phyloP scores from a whole-genome alignment of 2,329 filamentous ascomycete species.

The Chaetomium sp. region DNA sequence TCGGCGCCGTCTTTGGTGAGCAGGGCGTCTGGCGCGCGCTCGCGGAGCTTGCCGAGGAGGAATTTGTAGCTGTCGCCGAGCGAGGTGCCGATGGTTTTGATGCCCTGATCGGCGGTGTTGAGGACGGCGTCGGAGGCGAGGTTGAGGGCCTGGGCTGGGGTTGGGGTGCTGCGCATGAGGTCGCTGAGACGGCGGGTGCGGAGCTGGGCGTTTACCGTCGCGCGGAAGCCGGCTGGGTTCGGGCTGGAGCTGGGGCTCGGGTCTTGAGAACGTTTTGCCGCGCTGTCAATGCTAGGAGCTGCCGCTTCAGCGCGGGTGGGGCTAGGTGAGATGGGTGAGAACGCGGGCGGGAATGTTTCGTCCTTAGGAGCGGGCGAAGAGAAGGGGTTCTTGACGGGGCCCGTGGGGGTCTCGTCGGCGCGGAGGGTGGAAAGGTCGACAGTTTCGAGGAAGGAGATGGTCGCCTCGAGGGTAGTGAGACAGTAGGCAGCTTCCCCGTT shows the following conservation, averaged over 20 bases:
- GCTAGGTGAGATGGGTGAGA: constrained; percentile 36
- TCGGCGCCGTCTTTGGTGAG: constrained; percentile 30
- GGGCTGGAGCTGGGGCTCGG: neutral
- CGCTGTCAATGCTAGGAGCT: constrained; percentile 13
- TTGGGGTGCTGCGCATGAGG: constrained; percentile 58
- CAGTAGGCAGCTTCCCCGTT: constrained; percentile 95
- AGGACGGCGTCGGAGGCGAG: constrained; percentile 79
- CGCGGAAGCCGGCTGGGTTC: constrained; percentile 35
- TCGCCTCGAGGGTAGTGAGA: constrained; percentile 89
- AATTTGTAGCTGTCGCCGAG: constrained; percentile 92
- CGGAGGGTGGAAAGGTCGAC: constrained; percentile 87
- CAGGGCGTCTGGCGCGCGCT: constrained; percentile 46
- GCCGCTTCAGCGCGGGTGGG: constrained; percentile 30
- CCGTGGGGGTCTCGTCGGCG: constrained; percentile 67
- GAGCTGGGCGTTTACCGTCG: constrained; percentile 36
- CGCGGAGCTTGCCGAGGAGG: constrained; percentile 78
- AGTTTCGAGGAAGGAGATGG: constrained; percentile 89
- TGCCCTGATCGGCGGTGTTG: constrained; percentile 80
- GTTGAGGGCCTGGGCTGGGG: constrained; percentile 72
- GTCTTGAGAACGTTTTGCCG: constrained; percentile 24
- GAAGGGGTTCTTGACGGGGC: constrained; percentile 49
- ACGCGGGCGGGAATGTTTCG: constrained; percentile 53
- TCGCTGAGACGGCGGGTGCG: constrained; percentile 73
- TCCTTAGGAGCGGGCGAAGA: constrained; percentile 43
- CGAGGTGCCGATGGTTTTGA: constrained; percentile 87